Percentiles rank a stretch among this genome's conserved stretches.
phyloP scores from a whole-genome alignment of 108 stramenopile genomes.

The Cyclotella distinguenda region DNA sequence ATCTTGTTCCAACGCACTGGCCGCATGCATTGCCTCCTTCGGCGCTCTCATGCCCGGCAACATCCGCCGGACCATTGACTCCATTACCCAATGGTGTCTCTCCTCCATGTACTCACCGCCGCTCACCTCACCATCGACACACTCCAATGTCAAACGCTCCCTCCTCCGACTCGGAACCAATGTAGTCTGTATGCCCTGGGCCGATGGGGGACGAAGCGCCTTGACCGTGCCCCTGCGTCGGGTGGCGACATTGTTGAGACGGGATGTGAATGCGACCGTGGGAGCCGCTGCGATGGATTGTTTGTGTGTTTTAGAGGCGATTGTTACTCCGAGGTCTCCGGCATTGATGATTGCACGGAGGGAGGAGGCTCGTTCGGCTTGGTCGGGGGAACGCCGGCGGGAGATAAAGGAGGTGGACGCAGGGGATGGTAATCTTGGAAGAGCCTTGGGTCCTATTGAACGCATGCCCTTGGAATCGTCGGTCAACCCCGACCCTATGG shows the following conservation, averaged over 20 bases:
- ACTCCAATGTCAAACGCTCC: constrained; percentile 28
- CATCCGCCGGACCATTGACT: constrained; percentile 40
- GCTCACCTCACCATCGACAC: constrained; percentile 19
- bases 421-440: neutral
- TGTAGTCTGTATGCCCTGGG: constrained; percentile 41
- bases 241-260: constrained; percentile 17
- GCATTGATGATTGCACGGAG: constrained; percentile 24
- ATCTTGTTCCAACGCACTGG: constrained; percentile 28
- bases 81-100: constrained; percentile 31
- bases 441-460: too few species aligned
- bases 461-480: too few species aligned
- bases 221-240: constrained; percentile 14
- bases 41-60: constrained; percentile 42
- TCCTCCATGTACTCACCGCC: constrained; percentile 21
- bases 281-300: constrained; percentile 30
- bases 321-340: constrained; percentile 40
- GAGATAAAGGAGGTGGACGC: neutral
- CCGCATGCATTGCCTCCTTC: constrained; percentile 36
- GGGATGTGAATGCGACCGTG: constrained; percentile 31
- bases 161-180: constrained; percentile 35
- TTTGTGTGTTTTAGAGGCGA: constrained; percentile 36
- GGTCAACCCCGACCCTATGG: too few species aligned
- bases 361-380: neutral
- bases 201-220: constrained; percentile 40
- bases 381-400: constrained; percentile 8